Evolutionary conservation across 306 rosid species (phyloP).

Genomic region (Trifolium fragiferum): DNA sequence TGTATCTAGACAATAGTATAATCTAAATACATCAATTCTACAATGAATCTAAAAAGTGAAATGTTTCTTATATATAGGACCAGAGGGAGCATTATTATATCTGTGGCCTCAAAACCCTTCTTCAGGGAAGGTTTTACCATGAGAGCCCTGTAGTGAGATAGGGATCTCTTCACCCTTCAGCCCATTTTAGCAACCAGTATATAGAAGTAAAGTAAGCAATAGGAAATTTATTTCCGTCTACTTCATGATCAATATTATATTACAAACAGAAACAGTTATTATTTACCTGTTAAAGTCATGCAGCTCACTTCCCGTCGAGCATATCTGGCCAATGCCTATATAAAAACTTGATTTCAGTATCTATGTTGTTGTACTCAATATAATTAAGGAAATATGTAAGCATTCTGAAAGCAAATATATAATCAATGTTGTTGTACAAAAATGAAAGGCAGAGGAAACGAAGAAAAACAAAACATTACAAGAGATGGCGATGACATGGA

Average conservation of each 20-base stretch:
- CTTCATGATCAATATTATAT: slow-evolving; percentile 19
- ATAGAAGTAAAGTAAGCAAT: slow-evolving; percentile 24
- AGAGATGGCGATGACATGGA: slow-evolving; percentile 19
- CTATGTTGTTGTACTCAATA: slow-evolving; percentile 1
- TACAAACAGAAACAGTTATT: slow-evolving; percentile 17
- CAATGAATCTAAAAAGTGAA: no score
- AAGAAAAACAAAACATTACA: not conserved
- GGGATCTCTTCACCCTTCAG: slow-evolving; percentile 15
- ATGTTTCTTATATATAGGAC: no score
- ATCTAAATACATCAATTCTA: no score
- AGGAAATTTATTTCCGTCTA: slow-evolving; percentile 17
- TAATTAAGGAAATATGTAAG: slow-evolving; percentile 6
- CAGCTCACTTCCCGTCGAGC: slow-evolving; percentile 79
- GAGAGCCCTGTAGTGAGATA: slow-evolving; percentile 15
- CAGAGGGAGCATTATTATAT: no score
- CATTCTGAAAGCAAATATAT: slow-evolving; percentile 11
- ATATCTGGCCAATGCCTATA: slow-evolving; percentile 91
- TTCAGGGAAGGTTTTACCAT: slow-evolving; percentile 13
- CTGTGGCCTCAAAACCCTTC: slow-evolving; percentile 27
- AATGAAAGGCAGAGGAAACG: slow-evolving; percentile 30
- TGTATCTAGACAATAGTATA: no score
- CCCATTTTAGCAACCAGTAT: slow-evolving; percentile 26
- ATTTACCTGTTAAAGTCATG: slow-evolving; percentile 81
- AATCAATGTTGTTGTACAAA: no score
- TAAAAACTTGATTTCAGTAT: slow-evolving; percentile 34